These are phyloP conservation scores for Penicillium italicum DNA, from an alignment of 2,329 filamentous ascomycete genomes.

Conservation along the genomic window DNA sequence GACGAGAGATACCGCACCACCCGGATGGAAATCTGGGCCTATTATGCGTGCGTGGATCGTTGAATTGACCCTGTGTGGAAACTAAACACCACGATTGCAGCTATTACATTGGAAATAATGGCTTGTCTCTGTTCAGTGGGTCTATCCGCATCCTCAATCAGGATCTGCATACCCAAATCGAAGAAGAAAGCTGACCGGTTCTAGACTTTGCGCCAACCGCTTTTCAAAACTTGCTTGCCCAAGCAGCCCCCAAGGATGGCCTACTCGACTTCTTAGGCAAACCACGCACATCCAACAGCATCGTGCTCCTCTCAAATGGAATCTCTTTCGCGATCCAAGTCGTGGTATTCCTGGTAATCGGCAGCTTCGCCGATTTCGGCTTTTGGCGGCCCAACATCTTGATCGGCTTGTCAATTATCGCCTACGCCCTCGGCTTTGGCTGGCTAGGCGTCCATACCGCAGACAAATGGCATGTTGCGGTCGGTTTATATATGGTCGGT, in stretches of 20 bases:
- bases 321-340: slow-evolving; percentile 66
- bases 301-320: slow-evolving; percentile 63
- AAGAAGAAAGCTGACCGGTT: neutral
- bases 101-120: slow-evolving; percentile 67
- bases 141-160: neutral
- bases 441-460: slow-evolving; percentile 63
- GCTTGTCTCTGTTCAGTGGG: slow-evolving; percentile 56
- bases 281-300: slow-evolving; percentile 59
- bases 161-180: neutral
- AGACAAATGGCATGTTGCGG: slow-evolving; percentile 57
- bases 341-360: slow-evolving; percentile 47
- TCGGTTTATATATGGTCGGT: slow-evolving; percentile 64
- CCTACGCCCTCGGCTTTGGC: slow-evolving; percentile 62
- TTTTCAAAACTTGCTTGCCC: slow-evolving; percentile 61
- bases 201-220: slow-evolving; percentile 59
- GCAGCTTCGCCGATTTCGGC: slow-evolving; percentile 59
- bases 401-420: slow-evolving; percentile 57
- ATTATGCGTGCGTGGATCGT: slow-evolving; percentile 46
- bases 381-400: slow-evolving; percentile 61
- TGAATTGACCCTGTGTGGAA: slow-evolving; percentile 3
- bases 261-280: slow-evolving; percentile 56
- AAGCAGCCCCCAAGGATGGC: slow-evolving; percentile 55
- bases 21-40: slow-evolving; percentile 55
- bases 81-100: slow-evolving; percentile 31
- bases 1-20: slow-evolving; percentile 52